Base-by-base conservation (phyloP, 106 monocot species). In the Apostasia ramifera region DNA sequence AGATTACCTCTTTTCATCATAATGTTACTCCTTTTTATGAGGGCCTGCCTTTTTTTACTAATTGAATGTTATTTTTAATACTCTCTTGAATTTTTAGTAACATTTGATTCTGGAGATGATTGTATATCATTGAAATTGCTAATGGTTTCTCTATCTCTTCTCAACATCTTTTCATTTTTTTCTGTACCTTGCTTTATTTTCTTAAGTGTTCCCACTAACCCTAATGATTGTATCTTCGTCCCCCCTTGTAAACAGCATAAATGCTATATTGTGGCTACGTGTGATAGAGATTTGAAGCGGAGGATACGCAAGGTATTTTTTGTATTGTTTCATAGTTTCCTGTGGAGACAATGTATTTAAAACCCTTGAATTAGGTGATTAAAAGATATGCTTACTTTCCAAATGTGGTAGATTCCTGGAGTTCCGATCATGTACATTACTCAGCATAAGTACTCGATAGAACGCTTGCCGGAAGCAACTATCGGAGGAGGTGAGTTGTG, bases 241-340 rank as follows among this genome's bases (percentile, higher is more conserved):
- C 26, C 26, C 26, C 26, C 26, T 26, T 26, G 51, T 76, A 11
- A 60, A 76, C 87, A 98, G 98, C 87, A 93, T 67, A 98, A 98
- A 63, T 98, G 98, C 70, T 93, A 98, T 66, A 87, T 98, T 76
- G 98, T 98, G 73, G 98, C 97, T 41, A 98, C 97, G 48, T 98
- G 97, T 55, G 92, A 98, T 73, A 86, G 97, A 90, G 97, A 98
- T 59, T 74, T 98, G 77, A 98, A 98, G 66, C 78, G 97, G 77
- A 86, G 97, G 49, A 90, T 98, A 71, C 86, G 98, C 44, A 98
- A 98, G 97, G 97, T 98, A 90, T 46, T 38, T 8, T 50, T 8
- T 50, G 4, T 4, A 50, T 4, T 8, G 8, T 50, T 8, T 8
- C 4, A 5, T 50, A 50, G 8, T 5, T 8, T 8, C 4, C 8